Conservation (phyloP, 495 filamentous ascomycete genomes). For the Xylaria venustula region DNA sequence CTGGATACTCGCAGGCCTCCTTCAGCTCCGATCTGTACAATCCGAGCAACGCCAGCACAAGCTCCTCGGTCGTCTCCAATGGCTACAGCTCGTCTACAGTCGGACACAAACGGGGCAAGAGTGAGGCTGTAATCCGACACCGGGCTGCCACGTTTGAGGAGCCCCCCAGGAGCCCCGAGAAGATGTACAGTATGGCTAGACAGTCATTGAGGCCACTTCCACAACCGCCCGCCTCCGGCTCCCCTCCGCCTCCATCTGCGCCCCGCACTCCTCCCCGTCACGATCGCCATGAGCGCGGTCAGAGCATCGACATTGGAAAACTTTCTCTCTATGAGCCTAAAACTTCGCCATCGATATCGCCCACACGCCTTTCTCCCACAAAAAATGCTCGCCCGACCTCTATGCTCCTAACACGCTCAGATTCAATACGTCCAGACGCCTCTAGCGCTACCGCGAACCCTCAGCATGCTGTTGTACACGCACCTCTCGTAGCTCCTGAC, state of each 20-base stretch:
- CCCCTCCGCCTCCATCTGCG: constrained; percentile 25
- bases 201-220: constrained; percentile 77
- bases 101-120: constrained; percentile 74
- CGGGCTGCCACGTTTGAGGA: constrained; percentile 32
- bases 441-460: constrained; percentile 34
- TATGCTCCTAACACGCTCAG: constrained; percentile 53
- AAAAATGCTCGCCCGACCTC: constrained; percentile 51
- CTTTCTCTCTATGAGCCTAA: constrained; percentile 38
- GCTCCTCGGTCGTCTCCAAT: constrained; percentile 75
- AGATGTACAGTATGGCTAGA: constrained; percentile 66
- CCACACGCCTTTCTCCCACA: constrained; percentile 35
- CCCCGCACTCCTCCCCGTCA: constrained; percentile 25
- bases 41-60: constrained; percentile 70
- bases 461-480: constrained; percentile 20
- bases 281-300: constrained; percentile 42
- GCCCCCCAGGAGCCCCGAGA: constrained; percentile 48
- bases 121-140: constrained; percentile 52
- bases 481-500: constrained; percentile 63
- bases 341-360: constrained; percentile 29
- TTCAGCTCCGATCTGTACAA: constrained; percentile 51
- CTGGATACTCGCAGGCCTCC: constrained; percentile 69
- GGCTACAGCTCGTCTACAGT: constrained; percentile 43
- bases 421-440: constrained; percentile 39
- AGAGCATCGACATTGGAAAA: constrained; percentile 53
- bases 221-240: constrained; percentile 58